These are phyloP conservation scores for Penicillium sp. DNA, from an alignment of 2,329 filamentous ascomycete species.

Conservation along the genomic window DNA sequence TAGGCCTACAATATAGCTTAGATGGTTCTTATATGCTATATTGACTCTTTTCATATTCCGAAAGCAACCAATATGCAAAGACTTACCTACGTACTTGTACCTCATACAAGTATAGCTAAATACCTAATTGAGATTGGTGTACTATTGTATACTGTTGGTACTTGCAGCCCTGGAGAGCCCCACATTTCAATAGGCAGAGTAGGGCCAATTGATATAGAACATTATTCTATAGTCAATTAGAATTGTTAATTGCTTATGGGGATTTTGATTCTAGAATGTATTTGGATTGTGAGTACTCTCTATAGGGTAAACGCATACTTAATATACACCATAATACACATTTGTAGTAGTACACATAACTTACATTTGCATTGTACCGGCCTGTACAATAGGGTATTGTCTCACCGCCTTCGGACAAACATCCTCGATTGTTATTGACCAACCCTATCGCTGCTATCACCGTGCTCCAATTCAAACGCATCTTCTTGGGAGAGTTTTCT, in stretches of 20 bases:
- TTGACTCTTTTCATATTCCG: background rate
- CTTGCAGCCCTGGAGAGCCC: background rate
- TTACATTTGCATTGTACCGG: background rate
- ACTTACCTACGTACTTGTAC: background rate
- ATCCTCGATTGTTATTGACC: constrained; percentile 14
- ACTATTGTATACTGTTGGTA: background rate
- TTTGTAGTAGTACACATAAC: background rate
- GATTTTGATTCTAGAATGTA: too few relatives aligned
- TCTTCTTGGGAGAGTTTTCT: background rate
- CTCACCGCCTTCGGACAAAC: constrained; percentile 18
- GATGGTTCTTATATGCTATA: background rate
- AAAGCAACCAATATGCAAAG: background rate
- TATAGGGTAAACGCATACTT: background rate
- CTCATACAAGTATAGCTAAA: background rate
- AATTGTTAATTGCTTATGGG: too few relatives aligned
- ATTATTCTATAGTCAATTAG: background rate
- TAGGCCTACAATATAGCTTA: background rate
- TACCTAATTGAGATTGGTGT: background rate
- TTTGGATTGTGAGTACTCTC: background rate
- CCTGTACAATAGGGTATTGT: background rate
- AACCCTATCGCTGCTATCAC: constrained; percentile 3
- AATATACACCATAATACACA: background rate
- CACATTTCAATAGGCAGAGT: background rate
- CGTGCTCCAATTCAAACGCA: constrained; percentile 9
- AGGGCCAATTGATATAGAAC: background rate